phyloP scores from a whole-genome alignment of 148 eudicot genomes.

The Cornus suecica region DNA sequence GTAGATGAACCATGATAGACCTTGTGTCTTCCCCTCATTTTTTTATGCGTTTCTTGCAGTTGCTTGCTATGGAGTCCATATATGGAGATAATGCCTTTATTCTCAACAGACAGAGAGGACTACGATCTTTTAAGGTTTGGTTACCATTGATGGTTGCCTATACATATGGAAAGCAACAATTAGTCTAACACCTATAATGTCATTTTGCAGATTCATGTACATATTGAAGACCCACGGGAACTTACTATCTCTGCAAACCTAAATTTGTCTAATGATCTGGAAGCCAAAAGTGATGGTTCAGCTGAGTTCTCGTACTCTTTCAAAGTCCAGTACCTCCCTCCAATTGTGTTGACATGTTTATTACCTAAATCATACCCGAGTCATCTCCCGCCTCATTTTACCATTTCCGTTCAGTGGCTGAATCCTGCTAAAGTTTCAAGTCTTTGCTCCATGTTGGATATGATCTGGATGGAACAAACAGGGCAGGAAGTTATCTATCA shows the following conservation, averaged over 20 bases:
- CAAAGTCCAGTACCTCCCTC: conserved; percentile 68
- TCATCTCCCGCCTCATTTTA: conserved; percentile 66
- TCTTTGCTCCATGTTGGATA: conserved; percentile 72
- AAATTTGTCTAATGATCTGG: conserved; percentile 26
- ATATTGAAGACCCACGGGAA: conserved; percentile 53
- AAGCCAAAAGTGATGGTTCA: conserved; percentile 24
- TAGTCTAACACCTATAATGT: conserved; percentile 8
- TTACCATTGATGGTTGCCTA: conserved; percentile 3
- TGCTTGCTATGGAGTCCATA: conserved; percentile 83
- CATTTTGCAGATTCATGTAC: conserved; percentile 60
- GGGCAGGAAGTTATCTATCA: conserved; percentile 78
- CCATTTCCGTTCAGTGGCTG: conserved; percentile 84
- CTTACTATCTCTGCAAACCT: conserved; percentile 57
- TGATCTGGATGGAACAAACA: conserved; percentile 74
- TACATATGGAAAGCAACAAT: not conserved
- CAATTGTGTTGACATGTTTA: conserved; percentile 72
- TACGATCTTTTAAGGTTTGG: conserved; percentile 76
- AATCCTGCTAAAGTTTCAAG: conserved; percentile 51
- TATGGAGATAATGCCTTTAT: conserved; percentile 64
- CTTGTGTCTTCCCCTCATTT: not conserved
- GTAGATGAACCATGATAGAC: not conserved
- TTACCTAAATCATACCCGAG: conserved; percentile 91
- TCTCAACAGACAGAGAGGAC: conserved; percentile 59
- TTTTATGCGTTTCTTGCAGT: conserved; percentile 35
- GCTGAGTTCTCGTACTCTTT: conserved; percentile 68